phyloP scores from a whole-genome alignment of 73 alveolate species.

The Durusdinium trenchii region DNA sequence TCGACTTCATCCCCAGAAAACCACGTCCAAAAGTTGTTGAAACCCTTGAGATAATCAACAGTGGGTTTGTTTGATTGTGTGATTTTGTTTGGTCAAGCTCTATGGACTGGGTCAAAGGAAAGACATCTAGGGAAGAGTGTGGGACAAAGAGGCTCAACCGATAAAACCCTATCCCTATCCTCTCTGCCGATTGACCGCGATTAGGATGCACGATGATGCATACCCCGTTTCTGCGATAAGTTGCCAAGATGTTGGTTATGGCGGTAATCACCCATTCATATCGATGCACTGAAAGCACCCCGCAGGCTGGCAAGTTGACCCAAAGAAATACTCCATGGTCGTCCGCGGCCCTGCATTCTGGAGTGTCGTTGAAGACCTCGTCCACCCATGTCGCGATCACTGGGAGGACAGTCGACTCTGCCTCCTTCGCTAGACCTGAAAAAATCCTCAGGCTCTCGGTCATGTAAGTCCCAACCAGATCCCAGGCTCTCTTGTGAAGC shows the following conservation, averaged over 20 bases:
- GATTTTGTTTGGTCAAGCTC: too few relatives aligned
- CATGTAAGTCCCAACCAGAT: background rate
- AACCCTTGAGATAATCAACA: too few relatives aligned
- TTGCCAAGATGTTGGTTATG: background rate
- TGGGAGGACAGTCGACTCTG: background rate
- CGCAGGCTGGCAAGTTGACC: constrained; percentile 2
- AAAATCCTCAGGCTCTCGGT: background rate
- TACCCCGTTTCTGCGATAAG: background rate
- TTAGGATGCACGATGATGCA: background rate
- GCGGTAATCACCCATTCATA: constrained; percentile 1
- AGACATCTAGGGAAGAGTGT: background rate
- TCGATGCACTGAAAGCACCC: background rate
- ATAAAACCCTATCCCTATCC: too few relatives aligned
- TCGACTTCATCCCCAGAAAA: background rate
- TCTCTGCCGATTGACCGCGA: constrained; percentile 13
- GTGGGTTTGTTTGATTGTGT: too few relatives aligned
- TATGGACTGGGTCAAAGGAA: too few relatives aligned
- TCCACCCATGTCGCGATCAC: background rate
- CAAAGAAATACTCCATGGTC: background rate
- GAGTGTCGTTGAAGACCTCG: background rate
- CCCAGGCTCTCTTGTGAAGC: constrained; percentile 29
- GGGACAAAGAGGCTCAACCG: too few relatives aligned
- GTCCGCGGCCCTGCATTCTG: background rate
- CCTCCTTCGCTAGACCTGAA: background rate
- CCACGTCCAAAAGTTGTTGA: too few relatives aligned